Base-by-base conservation (phyloP, 2,329 filamentous ascomycete species). In the Fusarium verticillioides region DNA sequence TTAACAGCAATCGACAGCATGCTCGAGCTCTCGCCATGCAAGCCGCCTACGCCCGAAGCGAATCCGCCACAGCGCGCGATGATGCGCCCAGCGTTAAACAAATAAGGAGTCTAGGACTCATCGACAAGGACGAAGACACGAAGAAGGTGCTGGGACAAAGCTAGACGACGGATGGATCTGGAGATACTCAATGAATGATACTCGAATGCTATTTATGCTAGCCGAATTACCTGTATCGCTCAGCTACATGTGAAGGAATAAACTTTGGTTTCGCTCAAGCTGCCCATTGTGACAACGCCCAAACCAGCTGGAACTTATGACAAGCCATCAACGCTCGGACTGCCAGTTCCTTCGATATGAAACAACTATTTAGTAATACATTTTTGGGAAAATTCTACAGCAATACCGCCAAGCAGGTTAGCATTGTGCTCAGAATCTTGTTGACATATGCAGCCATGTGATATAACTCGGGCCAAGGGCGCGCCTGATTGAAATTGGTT, bases 111-210 rank as follows among this genome's bases (percentile, higher is more conserved):
- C 83, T 98, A 71, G 96, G 96, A 49, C 83, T 98, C 75, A 80
- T 98, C 78, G 92, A 92, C 79, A 94, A 94, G 83, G 92, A 96
- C 76, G 93, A 97, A 77, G 93, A 96, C 77, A 90, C 91, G 63
- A 90, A 92, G 81, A 87, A 88, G 80, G 87, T 90, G 64, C 76
- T 89, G 57, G 84, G 83, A 40, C 79, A 78, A 63, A 78, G 63
- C 52, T 81, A 78, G 73, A 64, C 42, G 49, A 30, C 28, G 40
- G 46, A 63, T 26, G 44, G 46, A 66, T 46, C 21, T 47, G 39
- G 60, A 56, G 54, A 62, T 62, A 63, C 52, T 57, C 44, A 44
- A 67, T 54, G 30, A 60, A 66, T 52, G 32, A 54, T 46, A 73
- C 44, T 59, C 49, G 30, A 62, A 44, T 50, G 62, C 39, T 52